Base-by-base conservation (phyloP, 2,329 filamentous ascomycete species). In the Mariannaea sp. region DNA sequence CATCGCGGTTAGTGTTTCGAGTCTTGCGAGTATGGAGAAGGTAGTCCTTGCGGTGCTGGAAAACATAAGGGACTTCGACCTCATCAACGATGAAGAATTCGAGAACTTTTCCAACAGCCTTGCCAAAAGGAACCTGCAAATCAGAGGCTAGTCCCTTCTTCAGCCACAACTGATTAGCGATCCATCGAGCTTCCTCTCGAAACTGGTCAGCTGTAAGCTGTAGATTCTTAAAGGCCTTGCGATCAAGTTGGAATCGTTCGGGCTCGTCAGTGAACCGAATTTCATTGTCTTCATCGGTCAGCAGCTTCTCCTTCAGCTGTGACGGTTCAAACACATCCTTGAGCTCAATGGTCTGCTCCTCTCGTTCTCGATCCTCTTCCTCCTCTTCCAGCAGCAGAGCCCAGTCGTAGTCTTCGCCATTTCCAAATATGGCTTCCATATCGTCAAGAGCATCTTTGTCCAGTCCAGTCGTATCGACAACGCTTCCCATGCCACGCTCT, bases 321-420 rank as follows among this genome's bases (percentile, higher is more conserved):
- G 92, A 96, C 1, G 94, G 94, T 73, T 99, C 94, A 66, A 99
- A 99, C 44, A 99, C 93, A 70, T 99, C 93, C 75, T 97, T 97
- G 58, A 99, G 83, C 72, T 97, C 91, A 35, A 97, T 84, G 38
- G 87, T 87, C 65, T 92, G 89, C 61, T 95, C 90, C 57, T 90
- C 89, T 55, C 86, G 83, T 60, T 89, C 81, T 52, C 88, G 85
- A 41, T 90, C 86, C 60, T 95, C 90, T 60, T 92, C 88, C 43
- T 92, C 87, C 39, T 94, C 89, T 71, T 97, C 92, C 67, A 93
- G 80, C 46, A 93, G 89, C 41, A 99, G 77, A 7, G 93, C 94
- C 86, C 95, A 99, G 64, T 92, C 87, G 69, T 97, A 99, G 68
- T 99, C 94, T 60, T 90, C 91, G 50, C 94, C 93, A 68, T 96